Percentiles rank a stretch among this genome's conserved stretches.
phyloP scores from a whole-genome alignment of 2,329 filamentous ascomycete genomes.

The Phialemonium atrogriseum region DNA sequence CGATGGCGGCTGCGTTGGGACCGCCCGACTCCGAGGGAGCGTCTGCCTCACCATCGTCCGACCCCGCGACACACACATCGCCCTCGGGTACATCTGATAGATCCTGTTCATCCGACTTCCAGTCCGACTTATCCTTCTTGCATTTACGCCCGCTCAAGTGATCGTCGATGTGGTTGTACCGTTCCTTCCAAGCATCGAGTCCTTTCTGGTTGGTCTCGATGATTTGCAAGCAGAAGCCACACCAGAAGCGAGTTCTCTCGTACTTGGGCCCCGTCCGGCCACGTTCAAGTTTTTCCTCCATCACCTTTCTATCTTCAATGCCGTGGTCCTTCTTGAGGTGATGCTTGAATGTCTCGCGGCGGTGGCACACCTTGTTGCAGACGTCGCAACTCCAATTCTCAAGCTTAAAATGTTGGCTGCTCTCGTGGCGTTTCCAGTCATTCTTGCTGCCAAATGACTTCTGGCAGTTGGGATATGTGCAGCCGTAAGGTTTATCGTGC shows the following conservation, averaged over 20 bases:
- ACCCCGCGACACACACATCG: too few species aligned
- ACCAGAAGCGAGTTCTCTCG: constrained; percentile 71
- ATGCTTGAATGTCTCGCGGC: constrained; percentile 47
- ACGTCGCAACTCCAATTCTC: constrained; percentile 64
- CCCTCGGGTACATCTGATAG: constrained; percentile 7
- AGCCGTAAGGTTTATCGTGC: constrained; percentile 73
- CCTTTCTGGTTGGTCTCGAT: constrained; percentile 42
- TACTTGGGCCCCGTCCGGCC: constrained; percentile 57
- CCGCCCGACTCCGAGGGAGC: background rate
- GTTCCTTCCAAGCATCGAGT: constrained; percentile 40
- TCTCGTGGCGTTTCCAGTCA: constrained; percentile 90
- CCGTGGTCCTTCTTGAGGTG: constrained; percentile 52
- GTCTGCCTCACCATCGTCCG: background rate
- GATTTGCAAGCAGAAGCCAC: constrained; percentile 65
- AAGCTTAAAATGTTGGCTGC: constrained; percentile 63
- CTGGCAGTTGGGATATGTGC: constrained; percentile 61
- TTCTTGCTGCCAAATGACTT: constrained; percentile 86
- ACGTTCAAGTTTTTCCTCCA: constrained; percentile 37
- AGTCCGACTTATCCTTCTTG: constrained; percentile 43
- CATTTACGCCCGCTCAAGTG: constrained; percentile 52
- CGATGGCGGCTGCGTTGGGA: too few species aligned
- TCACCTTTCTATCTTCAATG: constrained; percentile 17
- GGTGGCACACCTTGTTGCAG: constrained; percentile 53
- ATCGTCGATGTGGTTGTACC: constrained; percentile 65
- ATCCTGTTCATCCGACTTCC: constrained; percentile 34